Conservation (phyloP, 768 basidiomycete species). For the Suillus subalutaceus region DNA sequence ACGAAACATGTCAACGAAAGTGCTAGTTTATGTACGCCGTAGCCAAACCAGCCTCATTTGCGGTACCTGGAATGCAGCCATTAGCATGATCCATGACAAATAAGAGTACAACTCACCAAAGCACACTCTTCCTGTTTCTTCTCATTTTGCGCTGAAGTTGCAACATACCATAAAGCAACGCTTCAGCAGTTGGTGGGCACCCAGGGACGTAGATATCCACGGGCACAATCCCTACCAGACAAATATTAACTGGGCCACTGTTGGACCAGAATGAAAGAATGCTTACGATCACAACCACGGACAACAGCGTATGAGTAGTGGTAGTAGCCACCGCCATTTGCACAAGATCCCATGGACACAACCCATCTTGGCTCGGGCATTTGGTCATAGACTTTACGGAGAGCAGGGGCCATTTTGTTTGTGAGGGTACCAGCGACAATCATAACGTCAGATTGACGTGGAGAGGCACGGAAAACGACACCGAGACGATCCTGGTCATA, state of each 20-base stretch:
- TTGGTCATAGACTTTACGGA: conserved; percentile 96
- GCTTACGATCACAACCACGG: conserved; percentile 92
- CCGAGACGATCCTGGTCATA: conserved; percentile 99
- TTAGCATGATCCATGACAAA: not conserved
- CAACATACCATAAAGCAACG: conserved; percentile 93
- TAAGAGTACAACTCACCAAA: conserved; percentile 60
- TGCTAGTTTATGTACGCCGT: conserved; percentile 29
- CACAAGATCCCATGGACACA: conserved; percentile 99
- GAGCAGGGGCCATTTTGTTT: conserved; percentile 99
- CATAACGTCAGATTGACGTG: conserved; percentile 97
- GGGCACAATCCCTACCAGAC: conserved; percentile 82
- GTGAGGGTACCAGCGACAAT: conserved; percentile 99
- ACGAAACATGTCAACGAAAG: not conserved
- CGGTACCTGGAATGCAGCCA: conserved; percentile 48
- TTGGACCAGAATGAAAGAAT: conserved; percentile 13
- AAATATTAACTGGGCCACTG: not conserved
- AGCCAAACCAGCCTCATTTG: conserved; percentile 41
- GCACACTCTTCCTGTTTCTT: conserved; percentile 79
- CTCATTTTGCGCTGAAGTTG: conserved; percentile 98
- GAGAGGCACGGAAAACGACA: conserved; percentile 98
- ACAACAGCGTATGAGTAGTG: conserved; percentile 99
- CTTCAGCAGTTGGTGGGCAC: conserved; percentile 95
- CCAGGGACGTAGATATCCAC: conserved; percentile 99
- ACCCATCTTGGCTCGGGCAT: conserved; percentile 99
- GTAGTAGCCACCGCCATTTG: conserved; percentile 97